phyloP scores from a whole-genome alignment of 2,329 filamentous ascomycete species.

The Venturia aucupariae region DNA sequence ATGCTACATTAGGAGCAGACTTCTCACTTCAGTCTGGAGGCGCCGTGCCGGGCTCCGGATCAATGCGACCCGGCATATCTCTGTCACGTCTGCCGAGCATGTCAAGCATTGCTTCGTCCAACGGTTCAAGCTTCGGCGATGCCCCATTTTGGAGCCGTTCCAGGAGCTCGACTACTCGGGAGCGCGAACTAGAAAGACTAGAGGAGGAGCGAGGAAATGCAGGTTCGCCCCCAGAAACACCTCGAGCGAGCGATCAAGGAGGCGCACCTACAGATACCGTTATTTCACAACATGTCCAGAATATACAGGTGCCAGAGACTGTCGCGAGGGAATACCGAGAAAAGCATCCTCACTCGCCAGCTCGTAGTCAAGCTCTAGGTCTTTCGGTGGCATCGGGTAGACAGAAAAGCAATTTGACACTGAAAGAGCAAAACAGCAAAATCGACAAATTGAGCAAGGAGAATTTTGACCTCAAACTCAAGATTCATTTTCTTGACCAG shows the following conservation, averaged over 20 bases:
- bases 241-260: constrained; percentile 46
- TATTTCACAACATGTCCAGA: constrained; percentile 77
- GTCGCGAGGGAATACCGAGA: constrained; percentile 78
- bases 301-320: constrained; percentile 84
- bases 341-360: constrained; percentile 40
- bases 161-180: constrained; percentile 28
- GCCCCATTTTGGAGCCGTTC: constrained; percentile 32
- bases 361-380: constrained; percentile 15
- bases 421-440: constrained; percentile 96
- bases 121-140: constrained; percentile 42
- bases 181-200: constrained; percentile 41
- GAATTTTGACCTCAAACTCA: constrained; percentile 95
- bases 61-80: constrained; percentile 38
- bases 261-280: constrained; percentile 73
- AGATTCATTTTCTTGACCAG: constrained; percentile 94
- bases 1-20: constrained; percentile 66
- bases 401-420: constrained; percentile 51
- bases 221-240: constrained; percentile 55
- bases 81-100: constrained; percentile 74
- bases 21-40: constrained; percentile 77
- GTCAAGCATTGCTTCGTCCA: constrained; percentile 77
- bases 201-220: constrained; percentile 47
- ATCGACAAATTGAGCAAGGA: constrained; percentile 95
- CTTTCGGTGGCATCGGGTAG: constrained; percentile 24
- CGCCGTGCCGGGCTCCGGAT: constrained; percentile 36